Conservation (phyloP, 768 basidiomycete genomes). For the Kwoniella shandongensis region DNA sequence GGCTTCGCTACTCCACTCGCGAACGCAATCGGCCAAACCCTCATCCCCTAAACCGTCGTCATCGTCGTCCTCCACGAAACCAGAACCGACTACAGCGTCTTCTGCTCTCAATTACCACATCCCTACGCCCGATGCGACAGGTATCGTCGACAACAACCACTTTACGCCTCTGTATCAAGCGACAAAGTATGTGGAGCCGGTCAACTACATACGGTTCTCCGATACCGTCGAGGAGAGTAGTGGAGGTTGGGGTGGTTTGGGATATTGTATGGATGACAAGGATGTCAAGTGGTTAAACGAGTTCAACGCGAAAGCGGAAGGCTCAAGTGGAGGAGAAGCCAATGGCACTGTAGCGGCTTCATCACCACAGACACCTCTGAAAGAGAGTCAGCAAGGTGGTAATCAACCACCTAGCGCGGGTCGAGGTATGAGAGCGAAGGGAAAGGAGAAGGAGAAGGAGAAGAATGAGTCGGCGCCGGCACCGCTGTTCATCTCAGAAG, state of each 20-base stretch:
- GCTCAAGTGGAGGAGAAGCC: constrained; percentile 57
- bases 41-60: constrained; percentile 29
- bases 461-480: constrained; percentile 61
- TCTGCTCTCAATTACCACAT: constrained; percentile 63
- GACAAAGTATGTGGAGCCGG: constrained; percentile 71
- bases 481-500: constrained; percentile 70
- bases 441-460: constrained; percentile 70
- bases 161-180: constrained; percentile 74
- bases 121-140: constrained; percentile 87
- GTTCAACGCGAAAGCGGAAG: constrained; percentile 70
- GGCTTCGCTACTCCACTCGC: constrained; percentile 52
- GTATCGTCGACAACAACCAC: constrained; percentile 64
- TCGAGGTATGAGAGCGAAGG: constrained; percentile 61
- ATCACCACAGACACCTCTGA: constrained; percentile 11
- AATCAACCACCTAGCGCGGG: constrained; percentile 35
- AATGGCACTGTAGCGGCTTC: constrained; percentile 20
- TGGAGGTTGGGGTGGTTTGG: constrained; percentile 72
- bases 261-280: constrained; percentile 93
- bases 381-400: constrained; percentile 52
- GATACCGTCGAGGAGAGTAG: constrained; percentile 69
- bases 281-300: constrained; percentile 93
- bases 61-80: constrained; percentile 23
- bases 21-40: constrained; percentile 26
- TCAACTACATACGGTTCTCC: constrained; percentile 74
- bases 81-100: constrained; percentile 51